Base-by-base conservation (phyloP, 176 grass and related monocot genomes). In the Phragmites australis region DNA sequence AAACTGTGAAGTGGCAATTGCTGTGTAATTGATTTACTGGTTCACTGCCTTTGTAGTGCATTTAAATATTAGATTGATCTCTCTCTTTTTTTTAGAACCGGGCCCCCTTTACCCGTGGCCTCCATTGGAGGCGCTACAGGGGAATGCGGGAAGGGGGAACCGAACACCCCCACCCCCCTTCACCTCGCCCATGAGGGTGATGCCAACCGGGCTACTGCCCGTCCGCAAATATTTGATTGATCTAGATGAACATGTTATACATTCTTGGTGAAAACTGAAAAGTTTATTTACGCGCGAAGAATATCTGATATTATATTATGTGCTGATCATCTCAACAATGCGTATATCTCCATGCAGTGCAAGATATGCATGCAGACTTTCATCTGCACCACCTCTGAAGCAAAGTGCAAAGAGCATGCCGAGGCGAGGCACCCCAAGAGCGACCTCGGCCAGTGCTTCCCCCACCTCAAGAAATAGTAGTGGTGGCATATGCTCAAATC, bases 331-430 rank as follows among this genome's bases (percentile, higher is more conserved):
- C 7, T 76, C 9, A 80, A 51, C 31, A 32, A 16, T 68, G 25
- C 18, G 52, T 60, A 5, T 16, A 6, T 75, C 50, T 79, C 18
- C 76, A 74, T 90, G 79, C 84, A 99, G 97, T 99, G 97, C 88
- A 99, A 96, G 87, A 34, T 99, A 83, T 99, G 97, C 83, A 99
- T 99, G 90, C 97, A 99, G 89, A 96, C 97, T 9, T 99, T 99
- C 81, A 99, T 99, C 67, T 99, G 97, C 89, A 99, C 97, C 66
- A 99, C 97, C 47, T 93, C 97, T 17, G 97, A 96, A 71, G 87
- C 92, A 56, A 99, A 99, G 79, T 99, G 97, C 87, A 91, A 91
- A 65, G 97, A 99, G 73, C 97, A 99, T 25, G 97, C 97, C 0
- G 97, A 99, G 82, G 97, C 97, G 16, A 99, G 93, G 88, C 97